A percentile compares a stretch with the other conserved stretches of the same genome.
Conservation (phyloP, 805 yeast genomes). For the Saccharomycopsis sp. region DNA sequence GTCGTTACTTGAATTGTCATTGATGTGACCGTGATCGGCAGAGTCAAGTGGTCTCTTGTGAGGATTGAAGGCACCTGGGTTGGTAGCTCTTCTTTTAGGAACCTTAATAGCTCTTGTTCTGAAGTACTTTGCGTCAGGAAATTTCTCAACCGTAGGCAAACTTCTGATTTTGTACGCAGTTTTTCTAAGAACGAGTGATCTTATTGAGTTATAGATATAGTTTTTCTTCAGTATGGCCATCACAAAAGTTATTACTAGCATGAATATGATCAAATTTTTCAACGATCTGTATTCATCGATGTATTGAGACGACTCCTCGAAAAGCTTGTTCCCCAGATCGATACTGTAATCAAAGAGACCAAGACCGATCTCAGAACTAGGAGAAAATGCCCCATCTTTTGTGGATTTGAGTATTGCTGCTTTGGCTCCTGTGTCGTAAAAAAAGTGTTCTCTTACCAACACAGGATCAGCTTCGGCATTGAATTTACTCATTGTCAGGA, state of each 20-base stretch:
- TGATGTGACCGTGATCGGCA: not conserved
- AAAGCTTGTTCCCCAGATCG: not conserved
- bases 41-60: not conserved
- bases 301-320: not conserved
- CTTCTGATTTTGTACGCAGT: not conserved
- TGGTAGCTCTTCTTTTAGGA: not conserved
- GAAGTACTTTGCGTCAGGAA: not conserved
- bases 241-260: not conserved
- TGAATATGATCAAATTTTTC: not conserved
- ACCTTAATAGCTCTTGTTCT: not conserved
- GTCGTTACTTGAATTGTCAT: not conserved
- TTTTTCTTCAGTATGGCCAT: not conserved
- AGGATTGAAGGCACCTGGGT: not conserved
- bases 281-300: not conserved
- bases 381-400: not conserved
- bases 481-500: not conserved
- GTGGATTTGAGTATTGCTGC: not conserved
- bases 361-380: not conserved
- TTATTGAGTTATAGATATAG: not conserved
- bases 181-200: not conserved
- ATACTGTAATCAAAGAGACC: not conserved
- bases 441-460: not conserved
- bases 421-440: not conserved
- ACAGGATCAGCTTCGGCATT: not conserved
- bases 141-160: not conserved